Conservation (phyloP, 768 basidiomycete genomes). For the Ramaria sp. region DNA sequence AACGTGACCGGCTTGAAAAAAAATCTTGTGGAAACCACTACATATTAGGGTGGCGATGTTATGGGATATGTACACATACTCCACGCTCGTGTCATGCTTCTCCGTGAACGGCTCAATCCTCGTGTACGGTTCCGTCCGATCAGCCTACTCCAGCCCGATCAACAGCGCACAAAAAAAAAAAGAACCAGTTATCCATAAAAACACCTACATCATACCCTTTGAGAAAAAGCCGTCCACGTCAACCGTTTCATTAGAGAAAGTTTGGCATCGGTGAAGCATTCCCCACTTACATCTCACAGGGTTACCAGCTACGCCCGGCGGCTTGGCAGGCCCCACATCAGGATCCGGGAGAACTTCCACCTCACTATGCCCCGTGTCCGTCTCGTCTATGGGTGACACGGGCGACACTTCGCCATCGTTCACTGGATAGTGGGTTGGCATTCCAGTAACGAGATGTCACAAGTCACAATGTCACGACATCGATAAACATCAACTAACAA, state of each 20-base stretch:
- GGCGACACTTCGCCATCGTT: constrained; percentile 17
- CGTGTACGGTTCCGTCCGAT: constrained; percentile 76
- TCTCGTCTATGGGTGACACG: constrained; percentile 46
- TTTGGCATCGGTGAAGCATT: constrained; percentile 2
- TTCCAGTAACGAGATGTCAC: not conserved
- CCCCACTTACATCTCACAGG: constrained; percentile 82
- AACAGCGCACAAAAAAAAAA: constrained; percentile 14
- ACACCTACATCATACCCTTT: constrained; percentile 77
- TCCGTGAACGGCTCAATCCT: constrained; percentile 78
- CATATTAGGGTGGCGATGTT: not conserved
- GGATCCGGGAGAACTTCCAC: constrained; percentile 8
- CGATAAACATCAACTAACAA: too few species aligned
- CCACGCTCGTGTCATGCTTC: constrained; percentile 70
- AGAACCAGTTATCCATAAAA: not conserved
- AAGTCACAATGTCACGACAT: not conserved
- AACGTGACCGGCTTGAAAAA: constrained; percentile 81
- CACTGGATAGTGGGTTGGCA: not conserved
- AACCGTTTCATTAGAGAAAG: too few species aligned
- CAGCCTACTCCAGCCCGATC: constrained; percentile 38
- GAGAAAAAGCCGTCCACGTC: too few species aligned
- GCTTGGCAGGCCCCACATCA: constrained; percentile 32
- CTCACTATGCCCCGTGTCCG: constrained; percentile 29
- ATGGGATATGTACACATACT: constrained; percentile 36
- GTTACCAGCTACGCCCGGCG: constrained; percentile 58
- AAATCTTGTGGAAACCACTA: constrained; percentile 41